Percentiles rank a stretch among this genome's conserved stretches.
phyloP scores from a whole-genome alignment of 805 yeast genomes.

The Scheffersomyces stipitis region DNA sequence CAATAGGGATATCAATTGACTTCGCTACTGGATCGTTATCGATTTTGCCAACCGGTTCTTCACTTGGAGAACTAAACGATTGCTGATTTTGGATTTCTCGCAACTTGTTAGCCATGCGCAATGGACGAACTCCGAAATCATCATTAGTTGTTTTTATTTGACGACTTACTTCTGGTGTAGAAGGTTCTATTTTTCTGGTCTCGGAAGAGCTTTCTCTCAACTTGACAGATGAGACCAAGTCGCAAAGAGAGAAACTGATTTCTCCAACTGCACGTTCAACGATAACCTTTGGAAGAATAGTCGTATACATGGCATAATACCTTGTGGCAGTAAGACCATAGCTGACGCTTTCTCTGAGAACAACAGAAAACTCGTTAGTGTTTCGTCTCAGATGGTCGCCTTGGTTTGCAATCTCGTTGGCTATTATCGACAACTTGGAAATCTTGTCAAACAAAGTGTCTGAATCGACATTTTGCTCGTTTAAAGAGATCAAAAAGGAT shows the following conservation, averaged over 20 bases:
- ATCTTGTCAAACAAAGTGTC: constrained; percentile 51
- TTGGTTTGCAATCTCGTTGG: constrained; percentile 40
- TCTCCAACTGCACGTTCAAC: constrained; percentile 78
- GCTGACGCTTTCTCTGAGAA: constrained; percentile 66
- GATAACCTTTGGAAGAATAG: constrained; percentile 66
- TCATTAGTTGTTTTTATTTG: constrained; percentile 6
- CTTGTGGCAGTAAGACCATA: constrained; percentile 77
- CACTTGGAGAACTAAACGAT: too few relatives aligned
- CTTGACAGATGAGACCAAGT: constrained; percentile 55
- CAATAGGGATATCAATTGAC: neutral
- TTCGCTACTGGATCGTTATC: constrained; percentile 9
- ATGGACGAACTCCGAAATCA: constrained; percentile 56
- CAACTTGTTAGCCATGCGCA: constrained; percentile 63
- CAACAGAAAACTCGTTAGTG: constrained; percentile 40
- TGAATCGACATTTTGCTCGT: constrained; percentile 25
- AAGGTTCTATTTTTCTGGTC: constrained; percentile 6
- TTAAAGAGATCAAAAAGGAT: constrained; percentile 36
- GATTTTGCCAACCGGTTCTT: constrained; percentile 6
- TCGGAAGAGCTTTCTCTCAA: constrained; percentile 21
- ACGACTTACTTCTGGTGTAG: neutral
- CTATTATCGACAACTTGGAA: constrained; percentile 48
- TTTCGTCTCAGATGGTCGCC: constrained; percentile 23
- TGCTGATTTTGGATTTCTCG: constrained; percentile 17
- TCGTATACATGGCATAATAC: constrained; percentile 63
- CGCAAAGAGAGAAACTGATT: constrained; percentile 63